Evolutionary conservation across 2,329 filamentous ascomycete species (phyloP).

Genomic region (Claviceps humidiphila): DNA sequence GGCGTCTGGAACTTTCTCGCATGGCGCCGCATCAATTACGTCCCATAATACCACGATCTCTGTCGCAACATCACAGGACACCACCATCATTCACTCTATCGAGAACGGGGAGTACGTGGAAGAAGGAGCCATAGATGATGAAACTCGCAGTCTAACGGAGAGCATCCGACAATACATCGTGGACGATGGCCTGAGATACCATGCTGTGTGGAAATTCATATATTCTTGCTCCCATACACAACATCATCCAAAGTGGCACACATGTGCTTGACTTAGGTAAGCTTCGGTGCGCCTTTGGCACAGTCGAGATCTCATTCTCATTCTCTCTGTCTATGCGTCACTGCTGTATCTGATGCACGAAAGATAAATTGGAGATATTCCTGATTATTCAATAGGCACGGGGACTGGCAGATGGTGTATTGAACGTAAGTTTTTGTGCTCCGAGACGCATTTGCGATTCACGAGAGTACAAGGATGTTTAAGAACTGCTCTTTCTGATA

Average conservation of each 20-base stretch:
- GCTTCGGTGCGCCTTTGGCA: constrained; percentile 9
- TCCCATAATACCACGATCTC: constrained; percentile 13
- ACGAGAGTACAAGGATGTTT: background rate
- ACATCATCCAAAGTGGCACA: constrained; percentile 23
- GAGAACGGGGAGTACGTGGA: constrained; percentile 19
- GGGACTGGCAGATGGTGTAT: constrained; percentile 39
- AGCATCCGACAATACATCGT: constrained; percentile 30
- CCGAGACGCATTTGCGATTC: background rate
- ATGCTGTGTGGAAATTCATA: constrained; percentile 27
- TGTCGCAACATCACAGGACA: constrained; percentile 18
- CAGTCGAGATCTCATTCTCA: too few relatives aligned
- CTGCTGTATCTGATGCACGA: background rate
- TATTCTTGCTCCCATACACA: constrained; percentile 31
- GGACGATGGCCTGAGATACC: constrained; percentile 26
- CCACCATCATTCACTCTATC: constrained; percentile 17
- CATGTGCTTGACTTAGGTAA: constrained; percentile 34
- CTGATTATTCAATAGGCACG: constrained; percentile 23
- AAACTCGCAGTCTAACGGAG: constrained; percentile 27
- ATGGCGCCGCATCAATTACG: background rate
- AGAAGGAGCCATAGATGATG: constrained; percentile 14
- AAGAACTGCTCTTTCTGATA: background rate
- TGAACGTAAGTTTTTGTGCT: constrained; percentile 27
- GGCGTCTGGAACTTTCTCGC: background rate
- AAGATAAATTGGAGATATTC: background rate
- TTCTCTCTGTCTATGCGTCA: background rate